Conservation (phyloP, 2,329 filamentous ascomycete species). For the Claviceps pazoutovae region DNA sequence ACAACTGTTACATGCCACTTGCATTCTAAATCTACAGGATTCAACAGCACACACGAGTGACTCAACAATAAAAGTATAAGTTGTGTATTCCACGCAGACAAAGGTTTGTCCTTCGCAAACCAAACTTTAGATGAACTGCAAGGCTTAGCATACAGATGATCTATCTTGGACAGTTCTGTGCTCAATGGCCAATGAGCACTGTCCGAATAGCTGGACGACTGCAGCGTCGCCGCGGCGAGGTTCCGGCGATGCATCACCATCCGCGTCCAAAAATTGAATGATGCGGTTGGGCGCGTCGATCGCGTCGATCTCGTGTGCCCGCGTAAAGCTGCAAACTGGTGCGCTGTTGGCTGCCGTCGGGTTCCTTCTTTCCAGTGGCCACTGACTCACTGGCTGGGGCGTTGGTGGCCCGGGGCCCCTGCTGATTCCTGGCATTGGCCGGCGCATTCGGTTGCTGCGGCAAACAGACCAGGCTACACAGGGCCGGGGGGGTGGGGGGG, state of each 20-base stretch:
- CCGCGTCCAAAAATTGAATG: not conserved
- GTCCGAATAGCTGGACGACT: not conserved
- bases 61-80: not conserved
- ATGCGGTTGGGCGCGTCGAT: conserved; percentile 3
- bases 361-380: not conserved
- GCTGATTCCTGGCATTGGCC: not conserved
- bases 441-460: conserved; percentile 11
- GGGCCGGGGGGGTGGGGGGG: no score
- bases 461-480: conserved; percentile 7
- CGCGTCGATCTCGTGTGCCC: conserved; percentile 14
- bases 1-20: not conserved
- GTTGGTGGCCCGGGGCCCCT: not conserved
- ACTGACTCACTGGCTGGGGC: not conserved
- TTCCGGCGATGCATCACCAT: not conserved
- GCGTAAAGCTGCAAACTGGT: conserved; percentile 22
- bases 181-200: not conserved
- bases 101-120: not conserved
- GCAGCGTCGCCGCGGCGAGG: not conserved
- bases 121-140: not conserved
- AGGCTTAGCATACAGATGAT: not conserved
- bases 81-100: not conserved
- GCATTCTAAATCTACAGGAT: not conserved
- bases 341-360: not conserved
- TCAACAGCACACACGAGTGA: not conserved
- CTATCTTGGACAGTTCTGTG: not conserved